phyloP scores from a whole-genome alignment of 139 green algal species.

The Volvox reticuliferus region DNA sequence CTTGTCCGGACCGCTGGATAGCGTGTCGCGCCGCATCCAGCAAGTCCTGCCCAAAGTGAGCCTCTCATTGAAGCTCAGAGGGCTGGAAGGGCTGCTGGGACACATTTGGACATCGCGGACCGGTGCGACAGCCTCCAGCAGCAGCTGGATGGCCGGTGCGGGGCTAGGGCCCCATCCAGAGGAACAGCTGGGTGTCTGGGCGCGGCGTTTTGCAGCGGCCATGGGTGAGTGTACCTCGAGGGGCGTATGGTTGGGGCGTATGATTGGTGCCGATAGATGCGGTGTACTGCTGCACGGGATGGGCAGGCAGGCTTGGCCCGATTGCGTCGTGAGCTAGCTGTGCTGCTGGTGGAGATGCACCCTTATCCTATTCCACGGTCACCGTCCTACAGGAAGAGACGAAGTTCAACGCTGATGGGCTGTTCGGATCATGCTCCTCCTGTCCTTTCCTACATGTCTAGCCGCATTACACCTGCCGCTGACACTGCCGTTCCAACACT shows the following conservation, averaged over 20 bases:
- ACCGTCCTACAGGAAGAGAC: too few species aligned
- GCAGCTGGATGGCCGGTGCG: background rate
- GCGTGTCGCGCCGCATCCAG: background rate
- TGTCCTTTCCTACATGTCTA: background rate
- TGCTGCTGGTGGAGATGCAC: too few species aligned
- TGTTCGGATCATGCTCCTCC: background rate
- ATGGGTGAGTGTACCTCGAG: constrained; percentile 14
- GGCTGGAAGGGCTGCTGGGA: constrained; percentile 37
- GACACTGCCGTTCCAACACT: too few species aligned
- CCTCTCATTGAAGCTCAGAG: background rate
- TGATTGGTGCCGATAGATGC: too few species aligned
- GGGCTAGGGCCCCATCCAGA: background rate
- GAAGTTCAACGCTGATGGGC: background rate
- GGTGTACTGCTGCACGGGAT: too few species aligned
- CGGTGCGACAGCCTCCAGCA: background rate
- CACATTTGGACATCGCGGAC: background rate
- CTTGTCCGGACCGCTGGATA: background rate
- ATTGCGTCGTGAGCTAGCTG: too few species aligned
- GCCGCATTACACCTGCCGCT: too few species aligned
- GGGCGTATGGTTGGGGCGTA: too few species aligned
- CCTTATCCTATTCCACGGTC: too few species aligned
- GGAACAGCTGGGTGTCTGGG: background rate
- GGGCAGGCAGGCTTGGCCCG: too few species aligned
- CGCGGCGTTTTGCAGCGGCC: background rate
- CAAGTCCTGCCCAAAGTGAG: background rate